Percentiles rank a stretch among this genome's conserved stretches.
Evolutionary conservation across 371 early-diverging fungal genomes (phyloP).

Genomic region (Actinomortierella ambigua): DNA sequence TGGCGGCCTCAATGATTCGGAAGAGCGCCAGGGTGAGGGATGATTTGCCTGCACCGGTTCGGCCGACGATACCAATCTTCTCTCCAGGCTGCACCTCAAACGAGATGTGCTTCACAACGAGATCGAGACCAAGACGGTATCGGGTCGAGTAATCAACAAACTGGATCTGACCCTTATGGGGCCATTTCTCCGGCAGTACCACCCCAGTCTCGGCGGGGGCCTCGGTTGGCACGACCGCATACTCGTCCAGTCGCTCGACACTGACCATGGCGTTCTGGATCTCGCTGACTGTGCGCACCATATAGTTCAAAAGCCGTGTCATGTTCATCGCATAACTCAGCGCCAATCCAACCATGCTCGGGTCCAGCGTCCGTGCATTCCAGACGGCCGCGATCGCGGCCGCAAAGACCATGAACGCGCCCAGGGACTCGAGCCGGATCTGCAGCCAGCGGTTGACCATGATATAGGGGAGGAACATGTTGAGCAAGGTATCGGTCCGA

Average conservation of each 20-base stretch:
- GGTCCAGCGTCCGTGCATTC: constrained; percentile 34
- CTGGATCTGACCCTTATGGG: constrained; percentile 67
- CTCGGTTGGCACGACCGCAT: constrained; percentile 80
- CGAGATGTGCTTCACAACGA: constrained; percentile 65
- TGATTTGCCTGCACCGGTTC: constrained; percentile 95
- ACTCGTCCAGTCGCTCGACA: constrained; percentile 88
- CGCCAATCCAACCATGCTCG: constrained; percentile 64
- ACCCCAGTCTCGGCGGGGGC: constrained; percentile 72
- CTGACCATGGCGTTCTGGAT: constrained; percentile 77
- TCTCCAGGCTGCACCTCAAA: constrained; percentile 68
- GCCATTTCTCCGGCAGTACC: constrained; percentile 71
- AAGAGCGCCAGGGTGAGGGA: constrained; percentile 87
- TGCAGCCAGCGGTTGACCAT: constrained; percentile 34
- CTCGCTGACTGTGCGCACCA: constrained; percentile 58
- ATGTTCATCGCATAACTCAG: constrained; percentile 66
- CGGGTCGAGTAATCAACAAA: constrained; percentile 63
- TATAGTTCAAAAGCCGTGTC: constrained; percentile 66
- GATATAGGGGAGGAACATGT: constrained; percentile 11
- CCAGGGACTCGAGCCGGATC: constrained; percentile 46
- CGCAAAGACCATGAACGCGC: constrained; percentile 19
- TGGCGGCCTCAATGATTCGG: constrained; percentile 86
- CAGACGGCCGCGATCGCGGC: constrained; percentile 53
- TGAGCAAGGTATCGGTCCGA: constrained; percentile 14
- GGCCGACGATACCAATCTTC: constrained; percentile 89
- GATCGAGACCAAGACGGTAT: constrained; percentile 69